Conservation (phyloP, 352 stramenopile species). For the Phytopythium aichiense region DNA sequence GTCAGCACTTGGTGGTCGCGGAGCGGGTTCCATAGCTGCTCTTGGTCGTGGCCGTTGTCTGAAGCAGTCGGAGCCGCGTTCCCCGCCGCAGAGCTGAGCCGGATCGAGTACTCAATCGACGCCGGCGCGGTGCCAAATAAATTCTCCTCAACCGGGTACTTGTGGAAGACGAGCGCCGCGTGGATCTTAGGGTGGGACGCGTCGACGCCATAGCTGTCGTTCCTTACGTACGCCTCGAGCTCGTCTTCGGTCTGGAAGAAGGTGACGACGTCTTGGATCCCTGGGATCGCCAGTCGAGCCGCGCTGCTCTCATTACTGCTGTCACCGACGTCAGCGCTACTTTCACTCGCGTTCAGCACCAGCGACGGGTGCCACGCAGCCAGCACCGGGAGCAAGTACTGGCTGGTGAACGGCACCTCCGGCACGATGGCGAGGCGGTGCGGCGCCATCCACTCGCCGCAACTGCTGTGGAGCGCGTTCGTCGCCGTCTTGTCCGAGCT, state of each 20-base stretch:
- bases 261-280: constrained; percentile 29
- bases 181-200: constrained; percentile 31
- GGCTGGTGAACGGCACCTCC: constrained; percentile 31
- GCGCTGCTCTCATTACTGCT: neutral
- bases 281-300: constrained; percentile 21
- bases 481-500: neutral
- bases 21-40: constrained; percentile 13
- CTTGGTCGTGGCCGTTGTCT: constrained; percentile 7
- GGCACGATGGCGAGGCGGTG: constrained; percentile 24
- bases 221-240: constrained; percentile 34
- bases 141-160: constrained; percentile 12
- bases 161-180: constrained; percentile 38
- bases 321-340: neutral
- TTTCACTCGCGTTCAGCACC: constrained; percentile 10
- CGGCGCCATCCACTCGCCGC: constrained; percentile 10
- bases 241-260: constrained; percentile 32
- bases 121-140: constrained; percentile 16
- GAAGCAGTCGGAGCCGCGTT: constrained; percentile 13
- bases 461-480: constrained; percentile 11
- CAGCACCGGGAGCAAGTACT: constrained; percentile 38
- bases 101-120: constrained; percentile 34
- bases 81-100: constrained; percentile 19
- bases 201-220: constrained; percentile 25
- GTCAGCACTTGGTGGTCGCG: constrained; percentile 11
- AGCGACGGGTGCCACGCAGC: constrained; percentile 39